Percentiles rank a stretch among this genome's conserved stretches.
phyloP scores from a whole-genome alignment of 345 rosid species.

The Cardamine resedifolia region DNA sequence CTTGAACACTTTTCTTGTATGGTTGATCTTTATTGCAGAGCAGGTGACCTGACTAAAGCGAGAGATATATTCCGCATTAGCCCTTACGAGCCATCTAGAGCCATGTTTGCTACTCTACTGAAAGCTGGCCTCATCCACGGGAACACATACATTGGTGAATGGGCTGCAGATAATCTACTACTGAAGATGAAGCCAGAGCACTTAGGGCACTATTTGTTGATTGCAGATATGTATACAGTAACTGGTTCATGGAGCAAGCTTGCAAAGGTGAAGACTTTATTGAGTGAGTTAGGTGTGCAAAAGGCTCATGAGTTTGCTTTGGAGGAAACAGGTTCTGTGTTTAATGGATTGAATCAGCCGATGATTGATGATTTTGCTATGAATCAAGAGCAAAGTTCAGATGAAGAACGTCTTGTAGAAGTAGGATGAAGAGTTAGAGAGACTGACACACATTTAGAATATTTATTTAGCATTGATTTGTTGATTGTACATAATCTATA shows the following conservation, averaged over 20 bases:
- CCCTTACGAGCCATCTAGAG: conserved; percentile 55
- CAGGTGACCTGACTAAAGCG: conserved; percentile 60
- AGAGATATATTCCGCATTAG: conserved; percentile 45
- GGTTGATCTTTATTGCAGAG: conserved; percentile 75
- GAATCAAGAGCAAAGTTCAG: conserved; percentile 37
- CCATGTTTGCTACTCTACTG: conserved; percentile 74
- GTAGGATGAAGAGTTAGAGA: conserved; percentile 25
- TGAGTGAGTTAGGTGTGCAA: conserved; percentile 56
- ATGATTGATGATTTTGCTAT: conserved; percentile 43
- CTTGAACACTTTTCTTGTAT: conserved; percentile 76
- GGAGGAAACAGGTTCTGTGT: conserved; percentile 48
- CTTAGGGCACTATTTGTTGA: conserved; percentile 57
- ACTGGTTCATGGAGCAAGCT: conserved; percentile 60
- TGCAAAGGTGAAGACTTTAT: conserved; percentile 51
- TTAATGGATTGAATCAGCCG: conserved; percentile 51
- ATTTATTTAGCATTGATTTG: neutral
- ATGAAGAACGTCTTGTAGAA: conserved; percentile 43
- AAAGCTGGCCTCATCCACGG: conserved; percentile 65
- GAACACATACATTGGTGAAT: conserved; percentile 59
- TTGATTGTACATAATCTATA: conserved; percentile 10
- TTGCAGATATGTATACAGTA: conserved; percentile 62
- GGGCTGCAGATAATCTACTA: conserved; percentile 72
- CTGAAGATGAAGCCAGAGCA: conserved; percentile 54
- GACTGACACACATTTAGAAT: neutral
- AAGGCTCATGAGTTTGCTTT: conserved; percentile 60